Base-by-base conservation (phyloP, 768 basidiomycete species). In the Pholiota microspora region DNA sequence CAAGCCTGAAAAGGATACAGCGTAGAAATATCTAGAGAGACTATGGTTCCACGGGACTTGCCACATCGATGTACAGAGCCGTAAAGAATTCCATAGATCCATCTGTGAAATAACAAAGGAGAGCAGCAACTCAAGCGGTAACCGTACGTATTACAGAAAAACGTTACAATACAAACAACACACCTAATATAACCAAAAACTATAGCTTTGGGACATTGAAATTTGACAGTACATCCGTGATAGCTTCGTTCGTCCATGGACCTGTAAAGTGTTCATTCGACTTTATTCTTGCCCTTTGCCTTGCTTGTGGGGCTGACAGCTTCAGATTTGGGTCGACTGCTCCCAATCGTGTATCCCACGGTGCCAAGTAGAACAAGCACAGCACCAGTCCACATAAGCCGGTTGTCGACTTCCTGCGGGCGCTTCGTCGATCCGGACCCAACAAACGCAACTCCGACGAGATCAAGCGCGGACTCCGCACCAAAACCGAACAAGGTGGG, bases 301-400 rank as follows among this genome's bases (percentile, higher is more conserved):
- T 44, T 1, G 6, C 2, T 18, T 7, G 18, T 42, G 16, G 23
- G 18, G 29, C 29, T 12, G 3, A 9, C 7, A 42, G 40, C 18
- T 40, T 2, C 3, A 44, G 67, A 58, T 51, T 55, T 51, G 52
- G 63, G 65, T 47, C 55, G 62, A 7, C 65, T 62, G 32, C 61
- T 75, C 24, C 74, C 73, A 8, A 80, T 47, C 3, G 88, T 81
- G 70, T 93, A 93, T 4, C 76, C 78, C 25, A 92, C 59, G 2
- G 89, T 92, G 3, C 91, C 91, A 3, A 82, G 52, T 54, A 92
- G 74, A 6, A 93, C 89, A 60, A 89, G 61, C 25, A 64, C 76
- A 0, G 89, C 88, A 0, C 91, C 90, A 4, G 61, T 65, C 86
- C 88, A 90, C 77, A 93, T 80, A 75, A 78, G 73, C 36, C 53